Conservation (phyloP, 345 rosid genomes). For the Erysimum cheiranthoides region DNA sequence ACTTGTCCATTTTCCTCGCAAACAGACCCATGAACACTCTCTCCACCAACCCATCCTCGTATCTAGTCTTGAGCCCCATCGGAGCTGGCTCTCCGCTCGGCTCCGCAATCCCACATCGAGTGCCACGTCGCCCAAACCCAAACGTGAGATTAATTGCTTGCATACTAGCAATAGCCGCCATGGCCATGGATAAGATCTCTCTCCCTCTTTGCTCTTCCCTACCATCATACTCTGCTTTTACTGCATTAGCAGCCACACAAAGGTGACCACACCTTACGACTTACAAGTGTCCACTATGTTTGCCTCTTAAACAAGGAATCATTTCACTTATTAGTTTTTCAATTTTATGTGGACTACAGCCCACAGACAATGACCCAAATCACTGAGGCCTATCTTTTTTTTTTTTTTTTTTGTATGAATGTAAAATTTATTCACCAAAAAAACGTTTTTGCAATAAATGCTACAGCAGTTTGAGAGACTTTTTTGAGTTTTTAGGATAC, state of each 20-base stretch:
- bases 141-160: conserved; percentile 48
- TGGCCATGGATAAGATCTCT: conserved; percentile 39
- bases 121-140: conserved; percentile 29
- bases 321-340: background rate
- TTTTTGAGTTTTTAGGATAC: no score
- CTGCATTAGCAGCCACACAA: conserved; percentile 35
- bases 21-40: conserved; percentile 85
- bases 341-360: conserved; percentile 12
- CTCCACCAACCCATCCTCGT: conserved; percentile 76
- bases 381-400: background rate
- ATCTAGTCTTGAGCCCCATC: conserved; percentile 83
- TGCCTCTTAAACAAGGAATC: conserved; percentile 24
- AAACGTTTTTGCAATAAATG: no score
- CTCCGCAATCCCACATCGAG: conserved; percentile 75
- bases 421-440: no score
- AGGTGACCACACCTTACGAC: conserved; percentile 7
- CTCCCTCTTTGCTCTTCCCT: background rate
- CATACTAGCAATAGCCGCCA: conserved; percentile 64
- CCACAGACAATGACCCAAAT: background rate
- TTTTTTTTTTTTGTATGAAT: no score
- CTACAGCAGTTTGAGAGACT: no score
- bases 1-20: conserved; percentile 89
- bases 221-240: conserved; percentile 24
- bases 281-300: conserved; percentile 43
- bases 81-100: conserved; percentile 88